Conservation (phyloP, 73 alveolate species). For the Stentor coeruleus region DNA sequence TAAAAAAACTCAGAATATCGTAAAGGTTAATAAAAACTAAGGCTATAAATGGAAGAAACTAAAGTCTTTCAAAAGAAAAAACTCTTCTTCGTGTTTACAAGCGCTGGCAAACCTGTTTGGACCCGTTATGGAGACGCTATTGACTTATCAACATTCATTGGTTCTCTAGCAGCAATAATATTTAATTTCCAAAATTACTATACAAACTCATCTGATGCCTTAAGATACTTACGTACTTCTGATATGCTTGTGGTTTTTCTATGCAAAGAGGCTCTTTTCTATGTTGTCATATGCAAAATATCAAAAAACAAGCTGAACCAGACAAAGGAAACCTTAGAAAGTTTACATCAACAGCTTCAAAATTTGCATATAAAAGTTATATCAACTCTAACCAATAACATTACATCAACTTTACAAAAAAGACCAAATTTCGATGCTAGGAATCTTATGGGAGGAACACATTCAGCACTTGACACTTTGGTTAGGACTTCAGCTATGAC, state of each 20-base stretch:
- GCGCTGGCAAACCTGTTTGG: conserved; percentile 27
- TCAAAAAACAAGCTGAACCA: background rate
- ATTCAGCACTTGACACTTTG: conserved; percentile 8
- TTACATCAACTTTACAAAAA: background rate
- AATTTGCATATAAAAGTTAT: background rate
- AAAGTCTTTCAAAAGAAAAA: background rate
- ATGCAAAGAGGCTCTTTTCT: conserved; percentile 21
- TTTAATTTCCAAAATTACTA: conserved; percentile 16
- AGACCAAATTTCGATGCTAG: conserved; percentile 9
- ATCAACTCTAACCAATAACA: background rate
- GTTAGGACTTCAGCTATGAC: conserved; percentile 9
- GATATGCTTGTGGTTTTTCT: conserved; percentile 18
- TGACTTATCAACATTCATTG: conserved; percentile 21
- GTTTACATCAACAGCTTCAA: background rate
- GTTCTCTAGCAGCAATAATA: conserved; percentile 9
- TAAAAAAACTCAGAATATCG: no score
- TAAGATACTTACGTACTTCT: background rate
- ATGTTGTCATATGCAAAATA: background rate
- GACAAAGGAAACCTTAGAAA: conserved; percentile 2
- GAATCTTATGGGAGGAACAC: conserved; percentile 21
- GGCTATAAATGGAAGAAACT: conserved; percentile 8
- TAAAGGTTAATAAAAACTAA: no score
- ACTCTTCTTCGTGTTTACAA: conserved; percentile 20
- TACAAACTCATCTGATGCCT: background rate
- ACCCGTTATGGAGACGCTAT: conserved; percentile 22